phyloP scores from a whole-genome alignment of 2,329 filamentous ascomycete species.

The Eurotiales sp. region DNA sequence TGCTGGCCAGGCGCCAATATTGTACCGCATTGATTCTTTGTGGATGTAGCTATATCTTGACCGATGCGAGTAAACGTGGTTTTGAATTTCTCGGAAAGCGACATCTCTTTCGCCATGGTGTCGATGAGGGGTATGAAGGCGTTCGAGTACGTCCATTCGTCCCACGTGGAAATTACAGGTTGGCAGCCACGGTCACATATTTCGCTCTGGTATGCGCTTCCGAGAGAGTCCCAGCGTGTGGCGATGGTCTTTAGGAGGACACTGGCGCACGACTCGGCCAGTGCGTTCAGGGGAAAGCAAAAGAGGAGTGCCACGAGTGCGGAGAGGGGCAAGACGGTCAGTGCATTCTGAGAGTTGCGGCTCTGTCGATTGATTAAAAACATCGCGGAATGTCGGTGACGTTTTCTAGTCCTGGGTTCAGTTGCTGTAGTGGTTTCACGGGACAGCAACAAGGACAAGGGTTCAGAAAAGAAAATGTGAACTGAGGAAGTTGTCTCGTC shows the following conservation, averaged over 20 bases:
- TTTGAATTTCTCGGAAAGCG: constrained; percentile 14
- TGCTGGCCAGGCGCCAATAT: constrained; percentile 7
- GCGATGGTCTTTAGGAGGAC: constrained; percentile 13
- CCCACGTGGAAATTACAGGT: constrained; percentile 14
- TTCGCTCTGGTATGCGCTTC: constrained; percentile 11
- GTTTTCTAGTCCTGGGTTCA: not conserved
- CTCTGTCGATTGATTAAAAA: not conserved
- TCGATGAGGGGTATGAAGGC: constrained; percentile 14
- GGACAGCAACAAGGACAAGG: not conserved
- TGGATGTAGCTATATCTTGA: constrained; percentile 8
- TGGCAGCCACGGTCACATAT: constrained; percentile 15
- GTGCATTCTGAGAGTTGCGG: constrained; percentile 1
- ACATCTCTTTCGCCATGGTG: constrained; percentile 14
- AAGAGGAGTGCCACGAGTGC: not conserved
- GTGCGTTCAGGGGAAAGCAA: not conserved
- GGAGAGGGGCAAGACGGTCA: not conserved
- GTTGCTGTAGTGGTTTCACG: not conserved
- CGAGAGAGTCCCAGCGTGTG: constrained; percentile 12
- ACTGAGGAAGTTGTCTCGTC: not conserved
- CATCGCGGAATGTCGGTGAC: not conserved
- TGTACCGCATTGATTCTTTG: constrained; percentile 9
- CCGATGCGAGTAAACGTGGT: constrained; percentile 14
- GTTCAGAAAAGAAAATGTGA: not conserved
- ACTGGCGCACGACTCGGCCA: constrained; percentile 13
- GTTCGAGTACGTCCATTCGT: constrained; percentile 14